Percentiles rank a stretch among this genome's conserved stretches.
These are phyloP conservation scores for Xylariomycetidae sp. DNA, from an alignment of 2,329 filamentous ascomycete species.

Conservation along the genomic window DNA sequence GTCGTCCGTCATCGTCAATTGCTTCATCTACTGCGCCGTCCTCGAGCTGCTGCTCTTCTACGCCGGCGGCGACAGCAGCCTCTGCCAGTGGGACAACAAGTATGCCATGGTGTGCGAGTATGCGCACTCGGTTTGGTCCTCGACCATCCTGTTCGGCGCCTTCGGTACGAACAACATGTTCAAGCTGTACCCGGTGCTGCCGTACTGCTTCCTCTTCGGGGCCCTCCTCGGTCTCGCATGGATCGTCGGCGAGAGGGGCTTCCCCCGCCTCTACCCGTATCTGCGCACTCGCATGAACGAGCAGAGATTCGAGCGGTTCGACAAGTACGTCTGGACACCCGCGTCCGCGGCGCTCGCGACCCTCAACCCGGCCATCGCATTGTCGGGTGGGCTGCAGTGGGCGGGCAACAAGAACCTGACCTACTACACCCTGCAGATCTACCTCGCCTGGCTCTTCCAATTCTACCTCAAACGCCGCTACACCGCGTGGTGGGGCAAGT, in stretches of 20 bases:
- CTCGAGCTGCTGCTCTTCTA: slow-evolving; percentile 37
- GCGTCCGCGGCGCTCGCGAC: slow-evolving; percentile 35
- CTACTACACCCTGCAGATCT: slow-evolving; percentile 39
- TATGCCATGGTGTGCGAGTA: slow-evolving; percentile 27
- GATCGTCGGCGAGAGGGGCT: slow-evolving; percentile 28
- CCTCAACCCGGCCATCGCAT: slow-evolving; percentile 36
- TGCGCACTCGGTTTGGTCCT: slow-evolving; percentile 27
- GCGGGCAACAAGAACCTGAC: slow-evolving; percentile 37
- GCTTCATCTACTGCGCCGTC: slow-evolving; percentile 33
- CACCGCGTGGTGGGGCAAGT: slow-evolving; percentile 40
- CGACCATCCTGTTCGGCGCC: slow-evolving; percentile 32
- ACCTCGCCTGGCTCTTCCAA: slow-evolving; percentile 38
- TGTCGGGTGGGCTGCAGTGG: slow-evolving; percentile 40
- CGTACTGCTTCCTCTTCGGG: slow-evolving; percentile 42
- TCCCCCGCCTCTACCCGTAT: slow-evolving; percentile 28
- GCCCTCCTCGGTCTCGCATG: no score
- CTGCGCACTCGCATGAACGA: slow-evolving; percentile 26
- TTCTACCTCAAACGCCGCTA: slow-evolving; percentile 34
- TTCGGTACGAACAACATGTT: slow-evolving; percentile 35
- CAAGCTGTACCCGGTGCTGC: slow-evolving; percentile 37
- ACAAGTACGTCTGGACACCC: slow-evolving; percentile 33
- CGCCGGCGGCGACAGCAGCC: no score
- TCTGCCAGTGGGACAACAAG: slow-evolving; percentile 25
- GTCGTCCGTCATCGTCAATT: slow-evolving; percentile 38
- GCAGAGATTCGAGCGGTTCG: slow-evolving; percentile 28